Evolutionary conservation across 2,329 filamentous ascomycete genomes (phyloP).

Genomic region (Fusarium poae): DNA sequence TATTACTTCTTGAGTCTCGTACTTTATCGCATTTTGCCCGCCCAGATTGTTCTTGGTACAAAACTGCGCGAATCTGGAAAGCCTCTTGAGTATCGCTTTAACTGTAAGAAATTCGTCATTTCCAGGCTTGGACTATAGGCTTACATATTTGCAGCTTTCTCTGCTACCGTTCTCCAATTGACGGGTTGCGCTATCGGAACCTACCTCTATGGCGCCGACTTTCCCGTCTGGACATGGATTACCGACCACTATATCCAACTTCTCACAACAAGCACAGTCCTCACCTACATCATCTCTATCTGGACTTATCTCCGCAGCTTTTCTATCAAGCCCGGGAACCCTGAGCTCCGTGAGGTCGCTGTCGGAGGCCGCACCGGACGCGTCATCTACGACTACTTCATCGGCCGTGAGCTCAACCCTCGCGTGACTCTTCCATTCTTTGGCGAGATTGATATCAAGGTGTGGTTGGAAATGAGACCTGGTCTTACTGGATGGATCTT

Average conservation of each 20-base stretch:
- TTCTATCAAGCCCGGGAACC: slow-evolving; percentile 77
- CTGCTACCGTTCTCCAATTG: slow-evolving; percentile 77
- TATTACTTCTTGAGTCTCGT: slow-evolving; percentile 82
- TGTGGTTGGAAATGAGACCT: slow-evolving; percentile 86
- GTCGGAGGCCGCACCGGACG: slow-evolving; percentile 84
- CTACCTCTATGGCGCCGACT: slow-evolving; percentile 78
- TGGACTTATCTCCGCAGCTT: slow-evolving; percentile 86
- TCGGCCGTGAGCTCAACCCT: slow-evolving; percentile 94
- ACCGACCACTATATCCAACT: slow-evolving; percentile 88
- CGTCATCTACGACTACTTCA: slow-evolving; percentile 92
- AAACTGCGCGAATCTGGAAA: slow-evolving; percentile 73
- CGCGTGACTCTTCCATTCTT: slow-evolving; percentile 81
- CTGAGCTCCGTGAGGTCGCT: slow-evolving; percentile 79
- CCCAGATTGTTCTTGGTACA: slow-evolving; percentile 74
- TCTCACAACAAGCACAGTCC: slow-evolving; percentile 82
- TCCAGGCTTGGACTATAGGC: background rate
- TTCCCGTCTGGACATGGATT: slow-evolving; percentile 89
- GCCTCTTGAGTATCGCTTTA: slow-evolving; percentile 82
- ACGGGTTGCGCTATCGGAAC: slow-evolving; percentile 78
- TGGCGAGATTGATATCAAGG: slow-evolving; percentile 88
- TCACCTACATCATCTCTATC: slow-evolving; percentile 76
- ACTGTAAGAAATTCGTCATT: slow-evolving; percentile 61
- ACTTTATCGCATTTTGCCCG: slow-evolving; percentile 80
- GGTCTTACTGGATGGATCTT: slow-evolving; percentile 89
- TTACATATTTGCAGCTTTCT: slow-evolving; percentile 69